Evolutionary conservation across 441 rosid genomes (phyloP), one percentile per base, ranked within the genome.

Genomic region (Populus hybrid): DNA sequence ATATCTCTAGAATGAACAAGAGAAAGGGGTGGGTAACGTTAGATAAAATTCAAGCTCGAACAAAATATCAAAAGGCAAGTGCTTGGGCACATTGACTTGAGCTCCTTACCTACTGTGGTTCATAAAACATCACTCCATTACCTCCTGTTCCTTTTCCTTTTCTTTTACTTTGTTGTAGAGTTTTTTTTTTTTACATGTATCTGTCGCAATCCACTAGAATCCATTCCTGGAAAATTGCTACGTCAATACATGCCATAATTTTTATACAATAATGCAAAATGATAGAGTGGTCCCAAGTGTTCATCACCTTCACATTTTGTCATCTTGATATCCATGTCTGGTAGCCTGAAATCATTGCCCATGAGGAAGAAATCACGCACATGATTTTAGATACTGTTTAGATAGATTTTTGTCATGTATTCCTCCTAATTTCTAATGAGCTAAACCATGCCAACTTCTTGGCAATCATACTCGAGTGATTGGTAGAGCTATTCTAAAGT

Each of bases 91-190:
- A 57, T 20, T 57, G 64, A 38, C 46, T 68, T 81, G 76, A 71
- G 26, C 72, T 35, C 74, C 23, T 20, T 64, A 35, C 81, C 57
- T 69, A 35, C 5, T 64, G 65, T 69, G 68, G 72, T 69, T 70
- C 54, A 11, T 46, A 73, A 23, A 81, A 38, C 38, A 40, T 5
- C 11, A 16, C 42, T 26, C 67, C 26, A 35, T 23, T 72, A 24
- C 34, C 64, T 68, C 67, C 23, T 61, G 34, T 21, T 40, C 26
- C 10, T n/a, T 57, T 46, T 32, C 36, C 26, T 28, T 28, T 42
- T 64, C 10, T 4, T 23, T 57, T 18, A 4, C 16, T 74, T 11
- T 63, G 5, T 11, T 36, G 26, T 2, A 28, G 28, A 16, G 11
- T 26, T 11, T 23, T 74, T 1, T 35, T 26, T 28, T 77, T 28